Evolutionary conservation across 306 rosid genomes (phyloP), one percentile per base, ranked within the genome.

Genomic region (Mimosa bimucronata): DNA sequence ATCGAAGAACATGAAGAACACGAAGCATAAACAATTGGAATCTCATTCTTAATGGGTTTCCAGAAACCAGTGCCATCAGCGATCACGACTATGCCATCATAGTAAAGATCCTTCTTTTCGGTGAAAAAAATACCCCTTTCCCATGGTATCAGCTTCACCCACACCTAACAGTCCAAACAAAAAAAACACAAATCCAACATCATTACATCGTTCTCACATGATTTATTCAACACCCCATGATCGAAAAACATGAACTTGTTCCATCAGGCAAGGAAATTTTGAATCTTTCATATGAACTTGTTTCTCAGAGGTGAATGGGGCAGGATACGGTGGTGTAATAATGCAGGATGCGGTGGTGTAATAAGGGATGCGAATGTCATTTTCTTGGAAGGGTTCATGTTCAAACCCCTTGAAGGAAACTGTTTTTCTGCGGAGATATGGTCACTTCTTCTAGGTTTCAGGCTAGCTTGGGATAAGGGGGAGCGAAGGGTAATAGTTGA

Each of bases 21-120:
- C n/a, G n/a, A n/a, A 30, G 83, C 34, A 45, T 45, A 50, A 0
- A 58, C 19, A 73, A 92, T 71, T 4, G 66, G 62, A 26, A 69
- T 84, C 10, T 61, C 88, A 41, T 74, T 79, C 2, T 89, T 89
- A 7, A 44, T 19, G 2, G 58, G 52, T 50, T 83, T 91, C 98
- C 98, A 91, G 38, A 79, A 78, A 0, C 97, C 94, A 58, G 76
- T 78, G 5, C 89, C 97, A 42, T 80, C 82, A 1, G 19, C 42
- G 60, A 73, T 88, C 76, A 65, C 76, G 48, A 61, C 23, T 11
- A 23, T 42, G 28, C 70, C 68, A 0, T 19, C 78, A 69, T 55
- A 31, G 8, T 7, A 62, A n/a, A 19, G 1, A 0, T 61, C 76
- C 12, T 10, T n/a, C 28, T 26, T 29, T 14, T 77, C 72, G 71